Evolutionary conservation across 306 rosid genomes (phyloP), one percentile per base, ranked within the genome.

Genomic region (Acmispon strigosus): DNA sequence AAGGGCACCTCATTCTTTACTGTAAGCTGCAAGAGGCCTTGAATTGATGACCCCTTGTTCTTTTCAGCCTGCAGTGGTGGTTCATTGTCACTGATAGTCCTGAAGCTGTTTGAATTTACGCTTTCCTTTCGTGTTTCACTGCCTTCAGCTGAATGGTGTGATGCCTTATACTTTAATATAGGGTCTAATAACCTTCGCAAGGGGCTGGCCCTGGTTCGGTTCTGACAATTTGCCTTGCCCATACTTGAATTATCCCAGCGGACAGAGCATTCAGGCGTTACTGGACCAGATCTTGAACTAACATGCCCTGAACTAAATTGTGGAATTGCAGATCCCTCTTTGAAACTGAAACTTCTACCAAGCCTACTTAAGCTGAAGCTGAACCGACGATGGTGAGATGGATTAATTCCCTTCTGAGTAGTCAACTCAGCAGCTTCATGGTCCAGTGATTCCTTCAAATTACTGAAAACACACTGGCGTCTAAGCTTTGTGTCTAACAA

Each of bases 291-390:
- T 76, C 78, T 89, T 16, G 84, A 85, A 48, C 72, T 72, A 45
- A 79, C 80, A 81, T 78, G 13, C 34, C 80, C 76, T 32, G 98
- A 84, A 65, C 77, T 76, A 75, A 76, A 43, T 66, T 66, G 86
- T 17, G 96, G 90, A 63, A 66, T 62, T 1, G 79, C 66, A 1
- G 87, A 76, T 15, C 82, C 86, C 77, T 93, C 98, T 80, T 93
- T 93, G 67, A 90, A 93, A 83, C 98, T 93, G 81, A 90, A 81
- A 78, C 98, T 93, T 88, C 98, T 90, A 19, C 98, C 82, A 15
- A 93, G 73, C 53, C 89, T 85, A 13, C 88, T 82, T 50, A 93
- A 80, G 89, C 94, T 85, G 92, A 93, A 93, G 89, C 96, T 93
- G 78, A 88, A 86, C 64, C 98, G 88, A 32, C 88, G 92, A 69